phyloP scores from a whole-genome alignment of 768 basidiomycete species.

The Hygrocybe coccinea region DNA sequence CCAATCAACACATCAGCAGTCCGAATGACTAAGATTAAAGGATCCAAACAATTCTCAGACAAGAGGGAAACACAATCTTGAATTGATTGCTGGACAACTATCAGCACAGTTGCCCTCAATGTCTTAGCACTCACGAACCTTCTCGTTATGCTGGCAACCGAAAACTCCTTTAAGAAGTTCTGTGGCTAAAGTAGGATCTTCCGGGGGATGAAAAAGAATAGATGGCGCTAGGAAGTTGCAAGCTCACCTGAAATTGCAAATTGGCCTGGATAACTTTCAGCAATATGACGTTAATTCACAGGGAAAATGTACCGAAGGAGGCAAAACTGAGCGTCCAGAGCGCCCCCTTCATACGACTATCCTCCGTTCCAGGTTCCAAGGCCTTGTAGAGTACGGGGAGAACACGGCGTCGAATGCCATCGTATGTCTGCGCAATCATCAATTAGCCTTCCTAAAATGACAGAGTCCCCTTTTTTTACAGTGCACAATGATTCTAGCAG shows the following conservation, averaged over 20 bases:
- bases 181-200: slow-evolving; percentile 61
- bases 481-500: slow-evolving; percentile 48
- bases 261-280: slow-evolving; percentile 42
- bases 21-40: slow-evolving; percentile 13
- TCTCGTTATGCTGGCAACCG: slow-evolving; percentile 77
- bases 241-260: slow-evolving; percentile 45
- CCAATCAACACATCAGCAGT: slow-evolving; percentile 20
- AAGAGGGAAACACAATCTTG: slow-evolving; percentile 65
- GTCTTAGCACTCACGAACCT: slow-evolving; percentile 39
- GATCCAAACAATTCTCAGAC: slow-evolving; percentile 52
- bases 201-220: slow-evolving; percentile 9
- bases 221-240: neutral
- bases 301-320: slow-evolving; percentile 38
- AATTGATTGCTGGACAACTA: slow-evolving; percentile 55
- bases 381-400: slow-evolving; percentile 55
- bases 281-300: neutral
- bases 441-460: neutral
- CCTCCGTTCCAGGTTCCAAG: slow-evolving; percentile 65
- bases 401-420: slow-evolving; percentile 62
- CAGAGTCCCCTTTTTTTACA: slow-evolving; percentile 28
- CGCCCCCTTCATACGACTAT: slow-evolving; percentile 91
- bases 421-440: slow-evolving; percentile 46
- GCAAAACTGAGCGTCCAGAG: slow-evolving; percentile 70
- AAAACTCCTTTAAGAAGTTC: slow-evolving; percentile 60
- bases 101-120: neutral